Percentiles rank a stretch among this genome's conserved stretches.
Conservation (phyloP, 805 yeast genomes). For the Yamadazyma nakazawae region DNA sequence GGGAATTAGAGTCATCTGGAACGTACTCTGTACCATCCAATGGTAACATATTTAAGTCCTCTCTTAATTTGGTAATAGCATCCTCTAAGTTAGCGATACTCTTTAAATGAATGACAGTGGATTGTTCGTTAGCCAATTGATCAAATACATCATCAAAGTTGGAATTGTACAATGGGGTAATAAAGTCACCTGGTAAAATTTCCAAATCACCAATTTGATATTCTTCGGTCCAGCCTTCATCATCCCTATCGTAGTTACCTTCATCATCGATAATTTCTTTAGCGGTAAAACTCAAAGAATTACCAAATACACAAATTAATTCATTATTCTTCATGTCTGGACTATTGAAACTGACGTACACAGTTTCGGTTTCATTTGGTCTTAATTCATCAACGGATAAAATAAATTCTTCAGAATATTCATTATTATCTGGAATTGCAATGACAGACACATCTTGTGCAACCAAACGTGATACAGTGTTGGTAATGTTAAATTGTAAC, state of each 20-base stretch:
- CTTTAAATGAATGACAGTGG: conserved; percentile 65
- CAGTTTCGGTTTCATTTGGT: conserved; percentile 69
- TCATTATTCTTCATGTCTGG: conserved; percentile 44
- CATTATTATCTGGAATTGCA: conserved; percentile 59
- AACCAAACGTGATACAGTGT: conserved; percentile 76
- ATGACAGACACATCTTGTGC: conserved; percentile 74
- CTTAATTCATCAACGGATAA: conserved; percentile 68
- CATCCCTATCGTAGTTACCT: conserved; percentile 59
- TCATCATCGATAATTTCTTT: conserved; percentile 71
- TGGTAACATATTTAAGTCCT: conserved; percentile 51
- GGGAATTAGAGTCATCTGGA: conserved; percentile 55
- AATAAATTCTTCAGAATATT: conserved; percentile 64
- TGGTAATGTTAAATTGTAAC: conserved; percentile 77
- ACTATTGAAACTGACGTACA: conserved; percentile 73
- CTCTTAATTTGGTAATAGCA: conserved; percentile 50
- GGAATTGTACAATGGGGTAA: conserved; percentile 73
- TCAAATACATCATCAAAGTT: conserved; percentile 74
- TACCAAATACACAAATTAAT: conserved; percentile 49
- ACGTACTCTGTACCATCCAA: conserved; percentile 71
- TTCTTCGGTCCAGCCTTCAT: conserved; percentile 88
- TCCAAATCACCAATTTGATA: conserved; percentile 83
- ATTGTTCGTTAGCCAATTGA: conserved; percentile 57
- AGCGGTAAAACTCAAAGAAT: conserved; percentile 68
- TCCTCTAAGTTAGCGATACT: conserved; percentile 32
- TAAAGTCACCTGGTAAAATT: conserved; percentile 76